A percentile compares a stretch with the other conserved stretches of the same genome.
phyloP scores from a whole-genome alignment of 169 alveolate species.

The Eimeria mitis region DNA sequence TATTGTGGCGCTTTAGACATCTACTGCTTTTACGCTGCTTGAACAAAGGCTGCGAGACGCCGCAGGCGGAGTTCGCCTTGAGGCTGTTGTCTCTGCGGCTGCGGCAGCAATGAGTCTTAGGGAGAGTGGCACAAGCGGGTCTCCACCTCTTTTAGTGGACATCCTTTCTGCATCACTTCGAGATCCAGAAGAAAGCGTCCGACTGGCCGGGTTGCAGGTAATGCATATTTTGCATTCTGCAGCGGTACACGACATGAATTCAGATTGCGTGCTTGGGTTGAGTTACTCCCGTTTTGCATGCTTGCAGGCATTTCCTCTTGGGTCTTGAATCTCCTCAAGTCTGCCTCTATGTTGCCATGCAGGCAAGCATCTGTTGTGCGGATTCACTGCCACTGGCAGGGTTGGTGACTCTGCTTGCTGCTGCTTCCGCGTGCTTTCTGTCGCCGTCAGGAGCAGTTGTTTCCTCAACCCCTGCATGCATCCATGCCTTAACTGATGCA shows the following conservation, averaged over 20 bases:
- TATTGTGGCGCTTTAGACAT: not conserved
- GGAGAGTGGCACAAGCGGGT: not conserved
- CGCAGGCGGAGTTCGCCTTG: slow-evolving; percentile 41
- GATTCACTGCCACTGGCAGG: slow-evolving; percentile 15
- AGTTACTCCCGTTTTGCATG: not conserved
- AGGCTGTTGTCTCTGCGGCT: slow-evolving; percentile 64
- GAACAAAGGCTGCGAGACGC: slow-evolving; percentile 59
- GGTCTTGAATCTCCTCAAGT: not conserved
- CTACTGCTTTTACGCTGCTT: slow-evolving; percentile 27
- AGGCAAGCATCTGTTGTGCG: slow-evolving; percentile 32
- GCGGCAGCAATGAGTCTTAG: slow-evolving; percentile 22
- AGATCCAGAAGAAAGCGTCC: slow-evolving; percentile 29
- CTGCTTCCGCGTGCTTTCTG: slow-evolving; percentile 29
- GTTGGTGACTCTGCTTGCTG: slow-evolving; percentile 49
- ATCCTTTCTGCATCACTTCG: slow-evolving; percentile 36
- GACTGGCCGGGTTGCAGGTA: slow-evolving; percentile 63
- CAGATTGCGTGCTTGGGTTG: not conserved
- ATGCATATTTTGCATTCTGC: not conserved
- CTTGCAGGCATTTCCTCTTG: not conserved
- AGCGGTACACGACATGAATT: not conserved
- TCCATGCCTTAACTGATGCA: slow-evolving; percentile 37
- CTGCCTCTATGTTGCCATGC: not conserved
- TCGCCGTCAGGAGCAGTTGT: slow-evolving; percentile 56
- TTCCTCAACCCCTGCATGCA: not conserved
- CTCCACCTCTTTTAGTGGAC: slow-evolving; percentile 4